phyloP scores from a whole-genome alignment of 1,284 basidiomycete species.

The Hypsizygus ulmarius region DNA sequence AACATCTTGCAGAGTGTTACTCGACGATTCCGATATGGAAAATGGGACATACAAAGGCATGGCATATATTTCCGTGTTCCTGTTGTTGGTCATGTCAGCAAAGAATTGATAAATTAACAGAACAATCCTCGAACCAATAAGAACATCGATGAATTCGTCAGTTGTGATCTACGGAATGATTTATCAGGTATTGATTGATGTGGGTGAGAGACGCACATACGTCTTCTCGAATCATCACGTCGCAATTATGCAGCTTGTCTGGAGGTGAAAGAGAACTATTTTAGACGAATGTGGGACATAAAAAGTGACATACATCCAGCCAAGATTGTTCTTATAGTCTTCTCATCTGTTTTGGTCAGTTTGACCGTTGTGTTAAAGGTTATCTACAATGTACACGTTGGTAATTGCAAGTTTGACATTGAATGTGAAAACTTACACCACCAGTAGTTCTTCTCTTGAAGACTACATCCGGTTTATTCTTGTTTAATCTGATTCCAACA shows the following conservation, averaged over 20 bases:
- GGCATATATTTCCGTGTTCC: conserved; percentile 94
- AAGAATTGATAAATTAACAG: conserved; percentile 7
- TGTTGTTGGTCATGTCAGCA: conserved; percentile 26
- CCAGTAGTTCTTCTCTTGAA: conserved; percentile 88
- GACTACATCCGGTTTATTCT: conserved; percentile 82
- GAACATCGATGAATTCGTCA: conserved; percentile 96
- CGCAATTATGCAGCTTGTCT: conserved; percentile 91
- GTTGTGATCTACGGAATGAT: conserved; percentile 71
- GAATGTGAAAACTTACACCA: conserved; percentile 58
- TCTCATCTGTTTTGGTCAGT: conserved; percentile 92
- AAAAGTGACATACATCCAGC: conserved; percentile 64
- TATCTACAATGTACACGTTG: conserved; percentile 40
- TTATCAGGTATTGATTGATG: conserved; percentile 1
- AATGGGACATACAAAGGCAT: conserved; percentile 64
- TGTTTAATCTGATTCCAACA: conserved; percentile 94
- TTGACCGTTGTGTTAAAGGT: conserved; percentile 85
- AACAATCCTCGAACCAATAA: conserved; percentile 62
- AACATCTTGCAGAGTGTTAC: conserved; percentile 55
- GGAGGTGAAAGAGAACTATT: conserved; percentile 2
- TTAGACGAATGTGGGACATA: not conserved
- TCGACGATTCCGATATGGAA: not conserved
- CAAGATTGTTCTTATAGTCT: conserved; percentile 89
- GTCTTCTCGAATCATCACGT: conserved; percentile 96
- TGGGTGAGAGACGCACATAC: conserved; percentile 38
- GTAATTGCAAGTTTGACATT: not conserved